phyloP scores from a whole-genome alignment of 108 stramenopile genomes.

The Pseudonitzschia multistriata region DNA sequence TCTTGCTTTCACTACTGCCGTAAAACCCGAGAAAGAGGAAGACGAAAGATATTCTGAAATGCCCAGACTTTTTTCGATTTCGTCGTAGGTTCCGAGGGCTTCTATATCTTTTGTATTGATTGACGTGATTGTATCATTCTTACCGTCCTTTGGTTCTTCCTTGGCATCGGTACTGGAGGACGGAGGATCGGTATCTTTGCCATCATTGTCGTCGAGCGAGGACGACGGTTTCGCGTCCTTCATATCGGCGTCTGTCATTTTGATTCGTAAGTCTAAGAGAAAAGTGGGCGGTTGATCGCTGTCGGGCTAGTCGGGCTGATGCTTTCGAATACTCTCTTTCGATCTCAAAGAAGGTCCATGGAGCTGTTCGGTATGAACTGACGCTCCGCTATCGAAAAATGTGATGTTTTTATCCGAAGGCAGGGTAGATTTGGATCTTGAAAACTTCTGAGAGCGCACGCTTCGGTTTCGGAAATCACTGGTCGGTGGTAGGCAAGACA shows the following conservation, averaged over 20 bases:
- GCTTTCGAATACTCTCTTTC: too few relatives aligned
- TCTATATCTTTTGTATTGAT: background rate
- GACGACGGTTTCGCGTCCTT: background rate
- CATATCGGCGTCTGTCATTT: background rate
- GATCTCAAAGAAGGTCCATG: too few relatives aligned
- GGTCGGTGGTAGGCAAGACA: background rate
- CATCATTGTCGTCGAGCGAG: background rate
- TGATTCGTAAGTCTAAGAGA: background rate
- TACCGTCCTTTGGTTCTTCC: background rate
- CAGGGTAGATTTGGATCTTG: background rate
- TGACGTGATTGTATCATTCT: background rate
- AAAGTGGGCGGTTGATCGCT: background rate
- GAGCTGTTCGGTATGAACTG: too few relatives aligned
- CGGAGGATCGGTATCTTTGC: background rate
- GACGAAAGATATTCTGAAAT: slow-evolving; percentile 59
- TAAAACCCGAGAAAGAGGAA: slow-evolving; percentile 46
- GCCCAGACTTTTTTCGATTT: slow-evolving; percentile 54
- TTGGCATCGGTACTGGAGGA: background rate
- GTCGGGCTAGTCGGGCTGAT: too few relatives aligned
- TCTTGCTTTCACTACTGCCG: slow-evolving; percentile 76
- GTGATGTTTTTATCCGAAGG: background rate
- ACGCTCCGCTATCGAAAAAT: too few relatives aligned
- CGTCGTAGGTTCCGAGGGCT: slow-evolving; percentile 27
- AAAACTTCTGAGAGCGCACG: too few relatives aligned
- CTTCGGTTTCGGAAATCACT: background rate